Evolutionary conservation across 768 basidiomycete genomes (phyloP).

Genomic region (Leccinum incarnatum): DNA sequence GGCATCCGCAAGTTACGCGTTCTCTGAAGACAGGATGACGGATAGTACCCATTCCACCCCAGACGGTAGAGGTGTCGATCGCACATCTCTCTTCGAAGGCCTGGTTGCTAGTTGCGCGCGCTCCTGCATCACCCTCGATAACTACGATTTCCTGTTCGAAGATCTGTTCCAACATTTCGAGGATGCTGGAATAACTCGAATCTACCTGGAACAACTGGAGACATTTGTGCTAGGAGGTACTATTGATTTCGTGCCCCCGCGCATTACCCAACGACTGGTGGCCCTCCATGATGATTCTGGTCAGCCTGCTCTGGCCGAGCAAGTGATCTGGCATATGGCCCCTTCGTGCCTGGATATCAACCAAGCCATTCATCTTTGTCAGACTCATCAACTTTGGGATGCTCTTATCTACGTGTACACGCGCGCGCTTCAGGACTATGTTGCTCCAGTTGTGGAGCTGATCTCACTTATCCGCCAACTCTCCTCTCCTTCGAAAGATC

Average conservation of each 20-base stretch:
- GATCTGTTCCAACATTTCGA: conserved; percentile 91
- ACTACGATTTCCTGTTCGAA: conserved; percentile 88
- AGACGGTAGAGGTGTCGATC: conserved; percentile 89
- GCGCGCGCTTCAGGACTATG: conserved; percentile 81
- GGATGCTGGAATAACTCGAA: conserved; percentile 75
- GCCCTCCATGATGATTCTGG: conserved; percentile 69
- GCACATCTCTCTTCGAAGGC: conserved; percentile 85
- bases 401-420: conserved; percentile 94
- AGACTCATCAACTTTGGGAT: conserved; percentile 81
- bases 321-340: conserved; percentile 94
- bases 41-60: conserved; percentile 81
- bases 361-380: conserved; percentile 85
- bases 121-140: conserved; percentile 76
- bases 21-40: conserved; percentile 92
- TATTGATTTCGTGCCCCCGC: conserved; percentile 78
- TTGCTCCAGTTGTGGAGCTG: conserved; percentile 84
- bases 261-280: conserved; percentile 83
- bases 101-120: conserved; percentile 75
- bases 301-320: conserved; percentile 76
- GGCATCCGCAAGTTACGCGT: conserved; percentile 85
- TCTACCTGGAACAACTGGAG: conserved; percentile 82
- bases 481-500: background rate
- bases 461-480: conserved; percentile 66
- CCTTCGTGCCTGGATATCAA: conserved; percentile 89
- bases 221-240: conserved; percentile 72